A percentile compares a stretch with the other conserved stretches of the same genome.
Evolutionary conservation across 352 stramenopile species (phyloP).

Genomic region (Globisporangium paroecandrum): DNA sequence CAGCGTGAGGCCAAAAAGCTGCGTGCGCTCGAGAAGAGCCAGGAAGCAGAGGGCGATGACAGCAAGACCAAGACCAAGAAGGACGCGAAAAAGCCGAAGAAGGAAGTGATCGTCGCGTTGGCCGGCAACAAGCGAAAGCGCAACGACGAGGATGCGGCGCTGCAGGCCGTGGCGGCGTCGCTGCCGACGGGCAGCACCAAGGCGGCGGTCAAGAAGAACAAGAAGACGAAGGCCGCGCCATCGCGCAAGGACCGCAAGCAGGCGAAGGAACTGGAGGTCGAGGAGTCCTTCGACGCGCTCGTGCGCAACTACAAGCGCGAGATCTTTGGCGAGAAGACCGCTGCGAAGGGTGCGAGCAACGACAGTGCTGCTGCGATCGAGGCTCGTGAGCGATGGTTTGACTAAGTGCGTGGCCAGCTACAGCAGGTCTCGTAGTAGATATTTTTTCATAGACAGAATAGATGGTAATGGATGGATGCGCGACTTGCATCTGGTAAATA

Average conservation of each 20-base stretch:
- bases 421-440: constrained; percentile 5
- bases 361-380: constrained; percentile 13
- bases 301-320: constrained; percentile 84
- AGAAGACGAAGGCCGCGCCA: constrained; percentile 31
- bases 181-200: background rate
- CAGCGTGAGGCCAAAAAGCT: constrained; percentile 76
- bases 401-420: constrained; percentile 23
- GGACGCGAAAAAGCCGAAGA: constrained; percentile 28
- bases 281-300: constrained; percentile 75
- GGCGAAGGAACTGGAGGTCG: constrained; percentile 41
- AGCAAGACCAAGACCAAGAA: constrained; percentile 21
- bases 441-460: constrained; percentile 14
- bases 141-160: constrained; percentile 20
- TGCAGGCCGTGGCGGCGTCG: constrained; percentile 16
- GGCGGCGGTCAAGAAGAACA: constrained; percentile 14
- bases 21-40: constrained; percentile 24
- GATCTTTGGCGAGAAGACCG: constrained; percentile 54
- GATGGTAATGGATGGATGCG: constrained; percentile 11
- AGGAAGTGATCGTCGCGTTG: constrained; percentile 22
- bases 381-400: constrained; percentile 61
- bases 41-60: constrained; percentile 16
- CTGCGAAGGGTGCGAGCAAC: background rate
- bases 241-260: constrained; percentile 76
- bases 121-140: constrained; percentile 46
- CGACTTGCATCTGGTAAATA: constrained; percentile 13